Base-by-base conservation (phyloP, 106 monocot species). In the Allium sativum region DNA sequence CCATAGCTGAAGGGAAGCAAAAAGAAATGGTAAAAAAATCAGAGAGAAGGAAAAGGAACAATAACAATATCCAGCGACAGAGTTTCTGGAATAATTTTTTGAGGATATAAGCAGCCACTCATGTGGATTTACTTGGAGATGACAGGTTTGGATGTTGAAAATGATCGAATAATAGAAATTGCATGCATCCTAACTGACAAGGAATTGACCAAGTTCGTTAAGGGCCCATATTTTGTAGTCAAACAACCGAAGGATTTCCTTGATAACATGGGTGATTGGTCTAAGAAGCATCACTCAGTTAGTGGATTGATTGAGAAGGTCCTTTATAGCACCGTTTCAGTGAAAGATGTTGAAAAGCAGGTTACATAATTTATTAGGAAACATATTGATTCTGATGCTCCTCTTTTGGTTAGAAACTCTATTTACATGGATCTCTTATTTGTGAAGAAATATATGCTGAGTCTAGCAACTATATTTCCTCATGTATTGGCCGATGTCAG, bases 191-290 rank as follows among this genome's bases (percentile, higher is more conserved):
- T n/a, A n/a, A n/a, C n/a, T n/a, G n/a, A n/a, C n/a, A n/a, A n/a
- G n/a, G n/a, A n/a, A n/a, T n/a, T n/a, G n/a, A n/a, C n/a, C n/a
- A n/a, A n/a, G n/a, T n/a, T n/a, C n/a, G n/a, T 21, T 46, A 14
- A 96, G 95, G 95, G 95, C 75, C 95, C 95, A 50, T 81, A 90
- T 80, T 79, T 90, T 79, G 90, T 90, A 18, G 82, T 96, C 48
- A 70, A 66, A 21, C 95, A 96, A 59, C 65, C 81, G 61, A 87
- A 90, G 64, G 82, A 91, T 56, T 87, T 90, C 55, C 69, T 96
- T 65, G 87, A 96, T 62, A 87, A 74, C 18, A 96, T 96, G 95
- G 82, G 77, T 15, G 86, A 84, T 59, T 95, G 94, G 94, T 95
- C 90, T 74, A 66, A 47, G 18, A 72, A 77, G 7, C 86, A 95